phyloP scores from a whole-genome alignment of 495 filamentous ascomycete genomes.

The Oidiodendron maius region DNA sequence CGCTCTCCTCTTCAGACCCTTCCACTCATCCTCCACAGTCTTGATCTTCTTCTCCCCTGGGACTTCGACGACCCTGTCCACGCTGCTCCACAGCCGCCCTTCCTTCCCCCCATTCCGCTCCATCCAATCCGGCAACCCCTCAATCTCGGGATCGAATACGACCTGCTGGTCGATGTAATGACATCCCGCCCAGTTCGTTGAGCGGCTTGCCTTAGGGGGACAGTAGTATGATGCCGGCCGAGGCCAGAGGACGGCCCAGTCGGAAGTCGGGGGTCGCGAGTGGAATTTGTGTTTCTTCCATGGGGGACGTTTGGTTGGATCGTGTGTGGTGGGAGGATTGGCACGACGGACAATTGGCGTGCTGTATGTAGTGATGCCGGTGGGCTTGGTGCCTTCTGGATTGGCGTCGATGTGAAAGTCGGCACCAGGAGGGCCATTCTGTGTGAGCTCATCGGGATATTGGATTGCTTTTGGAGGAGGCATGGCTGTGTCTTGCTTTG shows the following conservation, averaged over 20 bases:
- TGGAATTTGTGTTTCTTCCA: background rate
- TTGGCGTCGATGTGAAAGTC: too few relatives aligned
- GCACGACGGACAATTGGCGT: too few relatives aligned
- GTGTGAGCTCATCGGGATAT: too few relatives aligned
- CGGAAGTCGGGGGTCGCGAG: background rate
- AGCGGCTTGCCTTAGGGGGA: background rate
- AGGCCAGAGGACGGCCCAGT: background rate
- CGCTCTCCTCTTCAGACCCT: background rate
- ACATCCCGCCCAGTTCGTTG: background rate
- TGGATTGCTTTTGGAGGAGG: too few relatives aligned
- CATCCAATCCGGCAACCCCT: background rate
- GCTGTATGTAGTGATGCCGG: too few relatives aligned
- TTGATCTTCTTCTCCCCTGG: too few relatives aligned
- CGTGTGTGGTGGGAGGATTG: too few relatives aligned
- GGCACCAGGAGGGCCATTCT: too few relatives aligned
- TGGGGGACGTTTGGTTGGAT: background rate
- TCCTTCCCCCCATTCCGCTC: background rate
- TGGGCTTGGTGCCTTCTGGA: too few relatives aligned
- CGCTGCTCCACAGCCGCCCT: background rate
- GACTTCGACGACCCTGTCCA: background rate
- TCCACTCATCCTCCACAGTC: background rate
- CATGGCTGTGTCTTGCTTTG: too few relatives aligned
- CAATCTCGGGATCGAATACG: background rate
- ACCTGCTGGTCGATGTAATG: background rate
- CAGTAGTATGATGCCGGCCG: background rate